phyloP scores from a whole-genome alignment of 2,329 filamentous ascomycete species.

The Fusarium sp. region DNA sequence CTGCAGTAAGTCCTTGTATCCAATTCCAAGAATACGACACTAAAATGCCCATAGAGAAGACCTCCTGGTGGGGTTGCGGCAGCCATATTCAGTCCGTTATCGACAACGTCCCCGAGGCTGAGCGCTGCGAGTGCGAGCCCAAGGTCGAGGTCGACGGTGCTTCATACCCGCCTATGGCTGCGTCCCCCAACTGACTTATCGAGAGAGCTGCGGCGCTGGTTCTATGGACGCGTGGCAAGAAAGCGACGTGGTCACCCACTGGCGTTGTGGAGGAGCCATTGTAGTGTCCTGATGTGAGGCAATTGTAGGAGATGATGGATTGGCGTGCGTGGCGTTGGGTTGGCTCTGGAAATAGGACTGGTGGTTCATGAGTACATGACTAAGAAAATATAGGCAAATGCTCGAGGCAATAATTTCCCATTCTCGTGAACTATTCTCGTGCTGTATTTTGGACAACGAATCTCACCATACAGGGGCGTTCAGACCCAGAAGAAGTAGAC shows the following conservation, averaged over 20 bases:
- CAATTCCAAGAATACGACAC: neutral
- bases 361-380: neutral
- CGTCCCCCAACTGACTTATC: conserved; percentile 52
- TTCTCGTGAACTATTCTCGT: neutral
- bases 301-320: neutral
- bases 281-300: conserved; percentile 9
- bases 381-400: neutral
- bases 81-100: conserved; percentile 69
- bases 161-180: conserved; percentile 71
- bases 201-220: conserved; percentile 41
- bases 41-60: conserved; percentile 31
- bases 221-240: conserved; percentile 44
- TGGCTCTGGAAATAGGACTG: neutral
- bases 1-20: conserved; percentile 63
- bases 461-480: neutral
- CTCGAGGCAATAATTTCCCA: neutral
- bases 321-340: conserved; percentile 8
- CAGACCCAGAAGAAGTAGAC: neutral
- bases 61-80: conserved; percentile 72
- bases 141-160: conserved; percentile 68
- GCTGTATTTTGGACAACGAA: neutral
- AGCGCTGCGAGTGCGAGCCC: conserved; percentile 74
- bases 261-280: conserved; percentile 45
- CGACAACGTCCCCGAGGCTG: conserved; percentile 62
- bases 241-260: conserved; percentile 41